Evolutionary conservation across 2,329 filamentous ascomycete species (phyloP), one percentile per base, ranked within the genome.

Genomic region (Whalleya microplaca): DNA sequence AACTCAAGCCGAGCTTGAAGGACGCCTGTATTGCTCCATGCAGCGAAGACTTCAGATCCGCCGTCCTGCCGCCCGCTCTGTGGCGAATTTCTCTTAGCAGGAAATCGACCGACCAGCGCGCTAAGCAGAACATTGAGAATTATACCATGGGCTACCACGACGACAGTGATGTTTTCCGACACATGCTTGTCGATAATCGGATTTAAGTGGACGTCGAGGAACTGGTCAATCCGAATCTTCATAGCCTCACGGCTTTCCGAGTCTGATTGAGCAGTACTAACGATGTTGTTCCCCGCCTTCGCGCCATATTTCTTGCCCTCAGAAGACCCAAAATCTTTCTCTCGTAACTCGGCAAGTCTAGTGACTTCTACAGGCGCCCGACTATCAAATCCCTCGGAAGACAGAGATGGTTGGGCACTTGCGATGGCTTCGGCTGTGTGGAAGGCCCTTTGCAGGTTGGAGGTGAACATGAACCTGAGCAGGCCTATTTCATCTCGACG

Each of bases 141-240:
- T 58, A 96, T 87, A 16, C 93, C 92, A 67, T 97, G 93, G 1
- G 92, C 89, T 2, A 96, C 89, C 14, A 96, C 75, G 1, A 85
- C 87, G 12, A 92, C 76, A 2, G 78, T 75, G 6, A 71, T 66
- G 10, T 78, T 71, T 9, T 59, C 58, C 18, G 64, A 51, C 3
- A 41, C 53, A 32, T 64, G 48, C 10, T 72, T 62, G 10, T 76
- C 62, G 16, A 88, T 56, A 3, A 89, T 58, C 9, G 87, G 87
- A 4, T 83, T 63, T 0, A 96, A 74, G 66, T 89, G 78, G 8
- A 78, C 71, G 53, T 87, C 78, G 20, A 96, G 72, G 64, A 96
- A 96, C 0, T 65, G 69, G 51, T 88, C 81, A 2, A 84, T 82
- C 32, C 92, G 84, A 53, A 67, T 66, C 45, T 74, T 80, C 86